These are phyloP conservation scores for Amanita pseudoporphyria DNA, from an alignment of 768 basidiomycete genomes.

Conservation along the genomic window DNA sequence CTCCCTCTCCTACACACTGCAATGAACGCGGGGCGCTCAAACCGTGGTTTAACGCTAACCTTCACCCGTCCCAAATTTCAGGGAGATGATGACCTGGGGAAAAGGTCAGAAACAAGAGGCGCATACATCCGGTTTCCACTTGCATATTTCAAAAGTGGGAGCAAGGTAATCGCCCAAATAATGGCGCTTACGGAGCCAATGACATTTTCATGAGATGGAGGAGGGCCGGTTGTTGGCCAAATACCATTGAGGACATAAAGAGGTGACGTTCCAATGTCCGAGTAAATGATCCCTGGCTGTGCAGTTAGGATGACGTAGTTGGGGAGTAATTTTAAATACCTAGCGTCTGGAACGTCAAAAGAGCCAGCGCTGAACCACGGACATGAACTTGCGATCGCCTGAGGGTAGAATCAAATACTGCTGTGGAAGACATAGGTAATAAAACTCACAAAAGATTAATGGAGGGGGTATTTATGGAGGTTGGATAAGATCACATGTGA, in stretches of 20 bases:
- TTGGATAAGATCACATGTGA: too few species aligned
- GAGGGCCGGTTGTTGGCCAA: conserved; percentile 38
- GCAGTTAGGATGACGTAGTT: background rate
- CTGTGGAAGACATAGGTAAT: conserved; percentile 12
- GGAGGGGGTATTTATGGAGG: background rate
- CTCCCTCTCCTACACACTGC: conserved; percentile 30
- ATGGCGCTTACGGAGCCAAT: conserved; percentile 57
- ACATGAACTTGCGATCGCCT: conserved; percentile 24
- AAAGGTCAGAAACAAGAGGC: background rate
- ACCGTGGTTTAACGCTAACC: background rate
- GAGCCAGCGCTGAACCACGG: conserved; percentile 20
- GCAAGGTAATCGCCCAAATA: conserved; percentile 51
- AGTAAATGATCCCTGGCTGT: conserved; percentile 34
- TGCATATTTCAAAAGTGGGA: conserved; percentile 60
- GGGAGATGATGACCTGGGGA: conserved; percentile 30
- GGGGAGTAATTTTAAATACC: conserved; percentile 10
- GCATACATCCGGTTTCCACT: conserved; percentile 8
- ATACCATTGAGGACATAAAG: conserved; percentile 59
- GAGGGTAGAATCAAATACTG: conserved; percentile 17
- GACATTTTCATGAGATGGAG: conserved; percentile 47
- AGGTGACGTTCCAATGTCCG: conserved; percentile 49
- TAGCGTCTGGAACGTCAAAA: conserved; percentile 25
- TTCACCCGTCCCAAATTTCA: conserved; percentile 26
- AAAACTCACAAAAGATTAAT: conserved; percentile 3
- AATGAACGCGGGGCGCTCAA: background rate